Percentiles rank a stretch among this genome's conserved stretches.
These are phyloP conservation scores for Lepraria neglecta DNA, from an alignment of 495 filamentous ascomycete genomes.

Conservation along the genomic window DNA sequence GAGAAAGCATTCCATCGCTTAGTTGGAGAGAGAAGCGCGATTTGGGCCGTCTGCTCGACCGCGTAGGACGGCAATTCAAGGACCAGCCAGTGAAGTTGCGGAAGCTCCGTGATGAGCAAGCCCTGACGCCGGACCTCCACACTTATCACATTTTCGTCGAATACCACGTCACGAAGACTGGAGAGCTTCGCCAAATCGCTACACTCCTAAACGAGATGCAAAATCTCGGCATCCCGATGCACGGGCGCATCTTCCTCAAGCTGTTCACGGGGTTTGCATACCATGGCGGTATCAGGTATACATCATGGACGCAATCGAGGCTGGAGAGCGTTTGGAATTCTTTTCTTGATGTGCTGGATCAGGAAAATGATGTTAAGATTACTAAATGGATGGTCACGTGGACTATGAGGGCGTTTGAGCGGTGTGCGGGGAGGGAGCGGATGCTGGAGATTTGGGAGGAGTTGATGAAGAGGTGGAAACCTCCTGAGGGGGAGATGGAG, in stretches of 20 bases:
- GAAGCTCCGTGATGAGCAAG: conserved; percentile 47
- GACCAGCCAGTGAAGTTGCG: conserved; percentile 39
- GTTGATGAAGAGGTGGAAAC: conserved; percentile 24
- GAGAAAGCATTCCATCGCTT: conserved; percentile 39
- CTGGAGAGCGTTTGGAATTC: conserved; percentile 42
- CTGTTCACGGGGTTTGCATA: conserved; percentile 61
- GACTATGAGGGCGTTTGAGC: conserved; percentile 25
- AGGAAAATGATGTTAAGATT: conserved; percentile 18
- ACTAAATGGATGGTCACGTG: conserved; percentile 28
- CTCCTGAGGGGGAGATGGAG: conserved; percentile 12
- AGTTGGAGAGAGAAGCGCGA: conserved; percentile 51
- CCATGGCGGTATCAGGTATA: conserved; percentile 54
- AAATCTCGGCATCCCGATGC: conserved; percentile 46
- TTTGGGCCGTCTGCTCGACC: conserved; percentile 39
- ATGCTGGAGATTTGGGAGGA: conserved; percentile 28
- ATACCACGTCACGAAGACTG: conserved; percentile 43
- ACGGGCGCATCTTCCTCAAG: conserved; percentile 57
- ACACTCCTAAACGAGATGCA: conserved; percentile 62
- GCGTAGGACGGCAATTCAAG: conserved; percentile 49
- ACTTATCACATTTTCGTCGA: conserved; percentile 61
- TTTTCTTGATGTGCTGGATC: conserved; percentile 24
- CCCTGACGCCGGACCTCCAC: conserved; percentile 53
- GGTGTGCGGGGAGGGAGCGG: conserved; percentile 24
- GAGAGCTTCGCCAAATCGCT: conserved; percentile 51
- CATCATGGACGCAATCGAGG: conserved; percentile 52